Conservation (phyloP, 2,329 filamentous ascomycete species). For the Xylariaceae sp. region DNA sequence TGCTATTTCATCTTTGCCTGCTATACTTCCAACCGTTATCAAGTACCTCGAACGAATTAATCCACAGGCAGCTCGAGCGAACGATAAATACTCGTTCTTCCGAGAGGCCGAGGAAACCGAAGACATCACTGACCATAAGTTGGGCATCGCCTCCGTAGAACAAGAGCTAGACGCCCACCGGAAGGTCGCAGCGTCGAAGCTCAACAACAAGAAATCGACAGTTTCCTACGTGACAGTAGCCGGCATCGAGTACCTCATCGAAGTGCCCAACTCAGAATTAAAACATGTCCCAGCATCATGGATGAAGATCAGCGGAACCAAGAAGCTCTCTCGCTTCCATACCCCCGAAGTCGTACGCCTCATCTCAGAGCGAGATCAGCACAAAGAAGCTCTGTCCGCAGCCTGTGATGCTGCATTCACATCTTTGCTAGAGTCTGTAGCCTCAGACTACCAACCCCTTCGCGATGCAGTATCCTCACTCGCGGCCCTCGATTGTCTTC, state of each 20-base stretch:
- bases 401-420: constrained; percentile 83
- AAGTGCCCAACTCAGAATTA: constrained; percentile 75
- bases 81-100: constrained; percentile 96
- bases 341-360: constrained; percentile 82
- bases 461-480: constrained; percentile 84
- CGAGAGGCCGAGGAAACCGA: constrained; percentile 82
- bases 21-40: constrained; percentile 66
- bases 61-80: constrained; percentile 68
- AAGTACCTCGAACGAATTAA: constrained; percentile 81
- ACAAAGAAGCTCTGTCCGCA: constrained; percentile 86
- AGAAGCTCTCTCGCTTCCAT: constrained; percentile 87
- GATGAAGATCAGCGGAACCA: constrained; percentile 92
- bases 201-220: constrained; percentile 63
- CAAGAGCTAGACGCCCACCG: constrained; percentile 79
- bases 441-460: constrained; percentile 79
- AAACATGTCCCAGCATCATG: constrained; percentile 90
- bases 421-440: constrained; percentile 65
- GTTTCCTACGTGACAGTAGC: constrained; percentile 77
- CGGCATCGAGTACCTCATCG: constrained; percentile 91
- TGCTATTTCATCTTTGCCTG: constrained; percentile 69
- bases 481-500: constrained; percentile 80
- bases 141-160: constrained; percentile 87
- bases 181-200: constrained; percentile 60
- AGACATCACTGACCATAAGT: constrained; percentile 79
- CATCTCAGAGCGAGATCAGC: constrained; percentile 82